Evolutionary conservation across 495 filamentous ascomycete genomes (phyloP).

Genomic region (Aspergillus coremiiformis): DNA sequence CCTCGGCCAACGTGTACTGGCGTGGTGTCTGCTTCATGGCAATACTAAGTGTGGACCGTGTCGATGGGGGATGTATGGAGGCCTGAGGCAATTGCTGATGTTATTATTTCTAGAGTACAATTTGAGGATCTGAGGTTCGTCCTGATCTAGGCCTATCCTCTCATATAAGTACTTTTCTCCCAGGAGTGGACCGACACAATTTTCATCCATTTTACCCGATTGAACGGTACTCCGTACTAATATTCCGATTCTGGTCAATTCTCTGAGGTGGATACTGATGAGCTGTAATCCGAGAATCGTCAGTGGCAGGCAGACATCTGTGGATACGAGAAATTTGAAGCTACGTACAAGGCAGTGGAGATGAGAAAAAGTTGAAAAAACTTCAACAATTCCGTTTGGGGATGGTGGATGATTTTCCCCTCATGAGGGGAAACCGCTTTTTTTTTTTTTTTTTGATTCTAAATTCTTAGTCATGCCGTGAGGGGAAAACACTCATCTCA

Average conservation of each 20-base stretch:
- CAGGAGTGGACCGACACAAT: not conserved
- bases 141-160: not conserved
- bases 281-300: not conserved
- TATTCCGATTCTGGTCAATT: not conserved
- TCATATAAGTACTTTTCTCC: not conserved
- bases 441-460: too few species aligned
- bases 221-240: too few species aligned
- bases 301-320: not conserved
- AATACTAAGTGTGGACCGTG: not conserved
- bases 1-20: constrained; percentile 10
- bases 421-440: constrained; percentile 16
- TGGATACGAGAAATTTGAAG: not conserved
- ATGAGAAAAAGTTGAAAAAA: not conserved
- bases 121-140: not conserved
- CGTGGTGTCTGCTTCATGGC: constrained; percentile 3
- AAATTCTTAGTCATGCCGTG: not conserved
- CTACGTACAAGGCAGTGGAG: not conserved
- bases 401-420: constrained; percentile 11
- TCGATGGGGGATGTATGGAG: not conserved
- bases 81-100: not conserved
- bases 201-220: not conserved
- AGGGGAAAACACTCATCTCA: not conserved
- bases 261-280: not conserved
- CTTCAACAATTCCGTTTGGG: not conserved
- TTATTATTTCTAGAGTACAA: not conserved